Evolutionary conservation across 1,284 basidiomycete species (phyloP).

Genomic region (Austropuccinia psidii): DNA sequence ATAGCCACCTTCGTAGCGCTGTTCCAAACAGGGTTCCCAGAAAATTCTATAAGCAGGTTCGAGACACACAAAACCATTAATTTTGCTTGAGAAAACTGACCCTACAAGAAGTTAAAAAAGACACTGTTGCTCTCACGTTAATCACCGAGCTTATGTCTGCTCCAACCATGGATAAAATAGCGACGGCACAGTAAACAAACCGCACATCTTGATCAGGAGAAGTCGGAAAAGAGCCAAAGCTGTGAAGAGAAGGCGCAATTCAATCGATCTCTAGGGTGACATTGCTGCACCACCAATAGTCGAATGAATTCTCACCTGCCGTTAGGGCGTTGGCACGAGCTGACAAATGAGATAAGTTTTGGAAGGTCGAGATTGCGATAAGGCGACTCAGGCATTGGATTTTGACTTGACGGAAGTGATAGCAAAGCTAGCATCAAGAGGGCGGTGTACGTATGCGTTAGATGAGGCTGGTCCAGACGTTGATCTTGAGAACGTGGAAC

Average conservation of each 20-base stretch:
- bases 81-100: slow-evolving; percentile 1
- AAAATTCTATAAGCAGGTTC: not conserved
- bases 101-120: slow-evolving; percentile 53
- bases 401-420: slow-evolving; percentile 51
- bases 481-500: slow-evolving; percentile 46
- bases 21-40: not conserved
- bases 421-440: slow-evolving; percentile 70
- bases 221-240: slow-evolving; percentile 66
- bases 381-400: slow-evolving; percentile 62
- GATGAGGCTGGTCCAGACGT: slow-evolving; percentile 62
- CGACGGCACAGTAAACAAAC: slow-evolving; percentile 81
- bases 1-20: slow-evolving; percentile 91
- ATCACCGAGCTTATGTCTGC: slow-evolving; percentile 68
- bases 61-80: not conserved
- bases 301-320: slow-evolving; percentile 59
- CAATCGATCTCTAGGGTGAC: no score
- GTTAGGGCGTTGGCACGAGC: slow-evolving; percentile 63
- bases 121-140: slow-evolving; percentile 56
- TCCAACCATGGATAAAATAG: slow-evolving; percentile 60
- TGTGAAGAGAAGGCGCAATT: slow-evolving; percentile 46
- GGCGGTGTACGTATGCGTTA: slow-evolving; percentile 73
- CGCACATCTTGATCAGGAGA: slow-evolving; percentile 65
- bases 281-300: no score
- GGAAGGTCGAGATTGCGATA: slow-evolving; percentile 42
- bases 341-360: slow-evolving; percentile 60